Percentiles rank a stretch among this genome's conserved stretches.
These are phyloP conservation scores for Tylopilus subfusipes DNA, from an alignment of 768 basidiomycete genomes.

Conservation along the genomic window DNA sequence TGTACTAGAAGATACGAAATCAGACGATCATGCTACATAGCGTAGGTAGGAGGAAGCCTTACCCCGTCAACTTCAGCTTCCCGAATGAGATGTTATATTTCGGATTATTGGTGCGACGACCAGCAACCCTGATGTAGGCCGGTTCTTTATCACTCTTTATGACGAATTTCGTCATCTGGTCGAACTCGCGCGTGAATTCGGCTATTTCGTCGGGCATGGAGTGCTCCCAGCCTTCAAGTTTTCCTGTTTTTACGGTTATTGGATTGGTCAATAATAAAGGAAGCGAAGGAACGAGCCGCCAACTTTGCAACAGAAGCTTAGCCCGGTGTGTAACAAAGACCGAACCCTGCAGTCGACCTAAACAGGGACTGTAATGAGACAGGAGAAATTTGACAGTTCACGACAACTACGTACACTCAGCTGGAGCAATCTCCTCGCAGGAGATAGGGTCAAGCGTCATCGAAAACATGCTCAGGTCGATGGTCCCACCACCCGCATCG, in stretches of 20 bases:
- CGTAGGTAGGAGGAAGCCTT: not conserved
- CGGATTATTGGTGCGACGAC: not conserved
- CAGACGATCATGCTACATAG: not conserved
- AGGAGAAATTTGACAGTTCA: not conserved
- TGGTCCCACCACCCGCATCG: not conserved
- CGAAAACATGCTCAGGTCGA: not conserved
- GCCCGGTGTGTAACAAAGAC: not conserved
- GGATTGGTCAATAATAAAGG: too few relatives aligned
- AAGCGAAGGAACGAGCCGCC: not conserved
- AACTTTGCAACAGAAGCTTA: not conserved
- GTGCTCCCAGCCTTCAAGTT: slow-evolving; percentile 2
- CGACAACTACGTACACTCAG: not conserved
- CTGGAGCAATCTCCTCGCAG: not conserved
- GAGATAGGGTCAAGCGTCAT: not conserved
- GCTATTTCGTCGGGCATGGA: not conserved
- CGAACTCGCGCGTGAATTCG: slow-evolving; percentile 1
- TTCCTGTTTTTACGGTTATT: not conserved
- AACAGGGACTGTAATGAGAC: too few relatives aligned
- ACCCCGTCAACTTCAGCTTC: slow-evolving; percentile 15
- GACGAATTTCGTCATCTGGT: not conserved
- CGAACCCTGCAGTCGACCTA: not conserved
- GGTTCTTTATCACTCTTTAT: slow-evolving; percentile 1
- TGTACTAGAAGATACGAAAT: not conserved
- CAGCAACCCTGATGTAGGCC: slow-evolving; percentile 8
- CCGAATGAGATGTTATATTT: slow-evolving; percentile 3